Base-by-base conservation (phyloP, 1,139 yeast species). In the Magnusiomyces clavatus region DNA sequence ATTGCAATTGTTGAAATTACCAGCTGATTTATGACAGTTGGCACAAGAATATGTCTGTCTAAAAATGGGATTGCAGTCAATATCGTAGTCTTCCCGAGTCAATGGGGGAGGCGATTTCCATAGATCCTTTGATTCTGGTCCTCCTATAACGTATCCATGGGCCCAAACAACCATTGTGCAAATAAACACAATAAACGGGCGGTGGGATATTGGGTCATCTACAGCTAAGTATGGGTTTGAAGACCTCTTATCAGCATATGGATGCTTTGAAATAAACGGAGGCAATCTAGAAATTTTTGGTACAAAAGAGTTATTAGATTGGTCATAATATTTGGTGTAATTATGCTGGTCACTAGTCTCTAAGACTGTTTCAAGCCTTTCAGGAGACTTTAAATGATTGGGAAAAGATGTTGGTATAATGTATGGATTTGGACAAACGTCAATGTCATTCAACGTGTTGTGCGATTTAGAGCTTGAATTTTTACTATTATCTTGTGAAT, bases 111-210 rank as follows among this genome's bases (percentile, higher is more conserved):
- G 39, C 11, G 41, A 34, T 40, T 35, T 40, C 36, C 45, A 39
- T 43, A 48, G 43, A 6, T 60, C 65, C 17, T 64, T 62, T 2
- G 70, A 63, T 60, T 83, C 88, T 0, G 85, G 81, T 0, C 89
- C 89, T 44, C 72, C 71, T 2, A 71, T 61, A 31, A 72, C 69
- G 62, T 68, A 81, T 49, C 76, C 77, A 58, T 75, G 82, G 0
- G 81, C 73, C 83, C 86, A 83, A 2, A 82, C 66, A 38, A 82
- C 71, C 49, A 83, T 61, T 0, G 78, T 69, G 3, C 80, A 74
- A 50, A 78, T 67, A 6, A 78, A 80, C 17, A 83, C 64, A 38
- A 80, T 77, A 57, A 80, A 78, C 20, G 81, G 76, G 45, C 88
- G 70, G 58, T 81, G 80, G 29, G 76, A 67, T 42, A 77, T 71